phyloP scores from a whole-genome alignment of 768 basidiomycete species.

The Tylopilus subfusipes region DNA sequence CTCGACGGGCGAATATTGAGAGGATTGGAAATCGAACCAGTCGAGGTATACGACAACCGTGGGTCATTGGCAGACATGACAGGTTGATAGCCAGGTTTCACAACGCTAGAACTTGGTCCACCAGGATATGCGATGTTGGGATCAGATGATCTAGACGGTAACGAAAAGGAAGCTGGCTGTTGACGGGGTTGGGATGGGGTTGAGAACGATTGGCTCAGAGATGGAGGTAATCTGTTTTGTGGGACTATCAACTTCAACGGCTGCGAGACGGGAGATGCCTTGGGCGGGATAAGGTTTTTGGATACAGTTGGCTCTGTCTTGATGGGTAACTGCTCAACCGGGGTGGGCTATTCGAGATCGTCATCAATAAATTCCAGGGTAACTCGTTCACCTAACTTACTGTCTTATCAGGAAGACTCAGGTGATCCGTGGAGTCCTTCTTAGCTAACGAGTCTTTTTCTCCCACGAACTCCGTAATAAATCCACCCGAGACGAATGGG shows the following conservation, averaged over 20 bases:
- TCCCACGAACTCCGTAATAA: slow-evolving; percentile 43
- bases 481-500: slow-evolving; percentile 52
- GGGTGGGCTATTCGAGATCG: slow-evolving; percentile 11
- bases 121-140: slow-evolving; percentile 7
- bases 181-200: slow-evolving; percentile 11
- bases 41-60: slow-evolving; percentile 37
- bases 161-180: slow-evolving; percentile 9
- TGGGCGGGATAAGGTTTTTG: slow-evolving; percentile 12
- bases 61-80: slow-evolving; percentile 29
- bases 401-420: slow-evolving; percentile 7
- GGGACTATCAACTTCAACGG: slow-evolving; percentile 9
- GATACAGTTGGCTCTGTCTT: slow-evolving; percentile 18
- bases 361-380: not conserved
- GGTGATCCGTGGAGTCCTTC: slow-evolving; percentile 21
- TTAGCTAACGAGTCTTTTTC: slow-evolving; percentile 21
- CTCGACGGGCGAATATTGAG: slow-evolving; percentile 51
- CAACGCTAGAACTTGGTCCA: slow-evolving; percentile 13
- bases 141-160: slow-evolving; percentile 20
- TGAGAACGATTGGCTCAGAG: slow-evolving; percentile 8
- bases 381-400: slow-evolving; percentile 7
- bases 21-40: slow-evolving; percentile 48
- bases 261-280: slow-evolving; percentile 10
- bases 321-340: slow-evolving; percentile 14
- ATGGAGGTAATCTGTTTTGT: slow-evolving; percentile 10
- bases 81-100: slow-evolving; percentile 25